Base-by-base conservation (phyloP, 75 land plant species). In the Ceratopteris richardii region DNA sequence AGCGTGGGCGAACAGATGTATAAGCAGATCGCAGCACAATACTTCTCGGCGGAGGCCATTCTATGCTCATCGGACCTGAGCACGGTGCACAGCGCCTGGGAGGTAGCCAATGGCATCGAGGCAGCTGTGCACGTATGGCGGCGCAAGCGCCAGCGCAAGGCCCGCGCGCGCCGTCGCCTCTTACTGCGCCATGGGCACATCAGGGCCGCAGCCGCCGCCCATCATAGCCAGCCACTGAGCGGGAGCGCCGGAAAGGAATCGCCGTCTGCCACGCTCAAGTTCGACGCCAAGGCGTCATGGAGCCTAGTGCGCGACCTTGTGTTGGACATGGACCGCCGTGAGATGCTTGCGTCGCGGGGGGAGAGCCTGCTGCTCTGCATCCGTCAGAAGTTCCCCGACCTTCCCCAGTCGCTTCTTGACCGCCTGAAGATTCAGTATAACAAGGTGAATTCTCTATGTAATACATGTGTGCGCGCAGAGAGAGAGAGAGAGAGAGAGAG, bases 1-100 rank as follows among this genome's bases (percentile, higher is more conserved):
- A 75, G 87, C 59, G 60, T 95, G 16, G 99, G 99, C 13, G 99
- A 90, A 44, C 55, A 65, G 23, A 68, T 90, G 31, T 84, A 91
- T 64, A 71, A 76, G 29, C 67, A 81, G 68, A 58, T 91, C 24
- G 72, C 81, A 0, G 64, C 80, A 14, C 81, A 87, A 2, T 77
- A 66, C 33, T 87, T 82, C 68, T 75, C 83, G 1, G 71, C 86
- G 9, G 92, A 91, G 29, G 80, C 66, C 24, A 64, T 91, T 6
- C 80, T 91, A 2, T 73, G 74, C 62, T 73, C 68, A 46, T 58
- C 87, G 0, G 82, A 87, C 29, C 50, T 86, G 25, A 77, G 85
- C 31, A 77, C 77, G 5, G 88, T 87, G 57, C 86, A 84, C 64
- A 65, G 71, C 6, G 68, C 77, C 5, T 31, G 84, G 17, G 86